Evolutionary conservation across 1,284 basidiomycete species (phyloP).

Genomic region (Peniophora sp.): DNA sequence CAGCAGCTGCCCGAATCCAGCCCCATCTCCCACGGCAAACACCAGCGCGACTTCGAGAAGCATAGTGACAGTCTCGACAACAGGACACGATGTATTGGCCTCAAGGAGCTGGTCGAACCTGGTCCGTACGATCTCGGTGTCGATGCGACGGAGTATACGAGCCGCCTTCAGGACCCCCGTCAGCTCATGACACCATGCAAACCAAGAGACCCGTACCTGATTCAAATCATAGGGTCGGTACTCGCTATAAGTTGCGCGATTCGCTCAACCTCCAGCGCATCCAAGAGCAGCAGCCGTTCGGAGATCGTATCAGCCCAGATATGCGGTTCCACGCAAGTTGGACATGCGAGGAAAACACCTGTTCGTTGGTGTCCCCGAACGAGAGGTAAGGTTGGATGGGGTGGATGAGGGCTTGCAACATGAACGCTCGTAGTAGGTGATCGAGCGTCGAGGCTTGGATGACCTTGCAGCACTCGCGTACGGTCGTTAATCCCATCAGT

Average conservation of each 20-base stretch:
- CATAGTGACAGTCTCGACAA: no score
- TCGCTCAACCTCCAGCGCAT: slow-evolving; percentile 60
- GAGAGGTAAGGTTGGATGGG: slow-evolving; percentile 48
- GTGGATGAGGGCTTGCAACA: slow-evolving; percentile 5
- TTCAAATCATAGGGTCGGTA: slow-evolving; percentile 47
- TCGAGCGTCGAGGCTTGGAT: slow-evolving; percentile 27
- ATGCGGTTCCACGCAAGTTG: slow-evolving; percentile 45
- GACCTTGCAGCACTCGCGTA: slow-evolving; percentile 37
- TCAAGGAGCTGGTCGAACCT: no score
- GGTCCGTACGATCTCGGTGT: no score
- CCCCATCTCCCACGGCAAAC: no score
- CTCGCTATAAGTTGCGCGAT: slow-evolving; percentile 60
- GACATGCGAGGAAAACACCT: slow-evolving; percentile 58
- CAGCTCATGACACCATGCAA: no score
- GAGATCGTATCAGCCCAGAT: slow-evolving; percentile 59
- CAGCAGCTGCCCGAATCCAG: no score
- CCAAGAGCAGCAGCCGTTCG: slow-evolving; percentile 42
- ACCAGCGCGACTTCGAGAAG: no score
- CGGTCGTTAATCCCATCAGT: neutral
- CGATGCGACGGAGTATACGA: no score
- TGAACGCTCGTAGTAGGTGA: slow-evolving; percentile 30
- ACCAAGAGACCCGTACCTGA: slow-evolving; percentile 36
- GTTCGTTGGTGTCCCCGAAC: slow-evolving; percentile 48
- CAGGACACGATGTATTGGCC: no score
- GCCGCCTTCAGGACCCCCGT: no score